Conservation (phyloP, 176 grass and related monocot genomes). For the Eremochloa ophiuroides region DNA sequence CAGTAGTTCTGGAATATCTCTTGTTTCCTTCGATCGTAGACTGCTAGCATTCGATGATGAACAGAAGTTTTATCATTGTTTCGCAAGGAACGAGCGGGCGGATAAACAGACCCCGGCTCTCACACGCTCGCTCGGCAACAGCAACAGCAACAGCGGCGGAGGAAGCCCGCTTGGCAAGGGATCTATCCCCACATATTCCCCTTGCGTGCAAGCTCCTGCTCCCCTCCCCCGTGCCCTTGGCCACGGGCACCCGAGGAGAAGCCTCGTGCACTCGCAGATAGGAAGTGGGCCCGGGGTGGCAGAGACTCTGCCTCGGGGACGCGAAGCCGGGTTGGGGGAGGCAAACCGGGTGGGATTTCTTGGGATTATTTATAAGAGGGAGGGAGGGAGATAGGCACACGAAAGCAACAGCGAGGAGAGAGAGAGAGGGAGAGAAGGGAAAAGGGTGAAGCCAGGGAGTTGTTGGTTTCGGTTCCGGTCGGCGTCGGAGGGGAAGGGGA, state of each 20-base stretch:
- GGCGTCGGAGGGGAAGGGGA: conserved; percentile 11
- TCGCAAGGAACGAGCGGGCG: not conserved
- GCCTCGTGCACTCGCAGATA: not conserved
- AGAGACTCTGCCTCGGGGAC: conserved; percentile 11
- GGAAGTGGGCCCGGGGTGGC: not conserved
- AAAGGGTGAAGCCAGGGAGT: conserved; percentile 50
- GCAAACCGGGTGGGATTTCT: conserved; percentile 38
- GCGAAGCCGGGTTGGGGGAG: not conserved
- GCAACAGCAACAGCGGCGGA: no score
- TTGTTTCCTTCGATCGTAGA: no score
- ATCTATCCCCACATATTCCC: conserved; percentile 57
- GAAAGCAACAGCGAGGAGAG: conserved; percentile 79
- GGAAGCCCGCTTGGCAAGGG: conserved; percentile 32
- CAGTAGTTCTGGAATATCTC: no score
- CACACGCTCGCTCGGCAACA: no score
- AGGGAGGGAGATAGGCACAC: conserved; percentile 71
- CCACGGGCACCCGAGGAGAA: conserved; percentile 30
- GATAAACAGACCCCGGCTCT: not conserved
- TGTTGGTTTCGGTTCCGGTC: conserved; percentile 52
- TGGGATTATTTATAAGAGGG: conserved; percentile 65
- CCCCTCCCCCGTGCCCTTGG: not conserved
- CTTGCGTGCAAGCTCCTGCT: conserved; percentile 77
- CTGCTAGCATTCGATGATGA: no score
- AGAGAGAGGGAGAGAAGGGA: conserved; percentile 21
- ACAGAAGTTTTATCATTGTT: no score